phyloP scores from a whole-genome alignment of 345 rosid genomes.

The Cardamine occulta region DNA sequence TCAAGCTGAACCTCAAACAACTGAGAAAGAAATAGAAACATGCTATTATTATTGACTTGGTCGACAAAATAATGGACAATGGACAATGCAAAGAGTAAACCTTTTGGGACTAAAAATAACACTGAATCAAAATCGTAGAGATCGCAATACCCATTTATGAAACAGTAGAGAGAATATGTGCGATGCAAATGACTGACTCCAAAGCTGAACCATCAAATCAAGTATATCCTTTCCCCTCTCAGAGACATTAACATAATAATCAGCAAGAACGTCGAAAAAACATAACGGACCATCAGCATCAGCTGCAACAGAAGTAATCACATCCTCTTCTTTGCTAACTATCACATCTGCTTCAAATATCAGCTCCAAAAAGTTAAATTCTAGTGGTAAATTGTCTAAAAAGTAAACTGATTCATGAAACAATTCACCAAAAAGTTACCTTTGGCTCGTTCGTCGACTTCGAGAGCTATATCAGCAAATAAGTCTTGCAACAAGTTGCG shows the following conservation, averaged over 20 bases:
- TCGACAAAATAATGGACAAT: not conserved
- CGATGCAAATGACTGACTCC: slow-evolving; percentile 98
- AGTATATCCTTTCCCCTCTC: slow-evolving; percentile 76
- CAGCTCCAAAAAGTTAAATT: too few relatives aligned
- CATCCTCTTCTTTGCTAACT: slow-evolving; percentile 68
- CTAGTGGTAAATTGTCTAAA: not conserved
- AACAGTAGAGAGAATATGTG: slow-evolving; percentile 85
- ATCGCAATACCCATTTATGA: slow-evolving; percentile 84
- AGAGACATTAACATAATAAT: slow-evolving; percentile 69
- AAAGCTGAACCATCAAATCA: slow-evolving; percentile 87
- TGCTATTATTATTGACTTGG: not conserved
- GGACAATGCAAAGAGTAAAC: slow-evolving; percentile 13
- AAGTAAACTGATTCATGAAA: not conserved
- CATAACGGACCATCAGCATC: slow-evolving; percentile 60
- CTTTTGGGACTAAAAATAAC: not conserved
- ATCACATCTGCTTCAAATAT: slow-evolving; percentile 60
- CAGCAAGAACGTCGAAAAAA: slow-evolving; percentile 89
- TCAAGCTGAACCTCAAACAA: slow-evolving; percentile 83
- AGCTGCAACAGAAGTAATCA: slow-evolving; percentile 54
- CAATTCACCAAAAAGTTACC: slow-evolving; percentile 45
- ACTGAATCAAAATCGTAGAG: slow-evolving; percentile 5
- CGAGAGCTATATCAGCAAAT: slow-evolving; percentile 90
- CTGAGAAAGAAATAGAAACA: slow-evolving; percentile 51
- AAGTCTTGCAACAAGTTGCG: slow-evolving; percentile 82
- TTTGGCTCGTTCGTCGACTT: slow-evolving; percentile 91